These are phyloP conservation scores for Nicotiana paniculata DNA, from an alignment of 257 asterid genomes.

Conservation along the genomic window DNA sequence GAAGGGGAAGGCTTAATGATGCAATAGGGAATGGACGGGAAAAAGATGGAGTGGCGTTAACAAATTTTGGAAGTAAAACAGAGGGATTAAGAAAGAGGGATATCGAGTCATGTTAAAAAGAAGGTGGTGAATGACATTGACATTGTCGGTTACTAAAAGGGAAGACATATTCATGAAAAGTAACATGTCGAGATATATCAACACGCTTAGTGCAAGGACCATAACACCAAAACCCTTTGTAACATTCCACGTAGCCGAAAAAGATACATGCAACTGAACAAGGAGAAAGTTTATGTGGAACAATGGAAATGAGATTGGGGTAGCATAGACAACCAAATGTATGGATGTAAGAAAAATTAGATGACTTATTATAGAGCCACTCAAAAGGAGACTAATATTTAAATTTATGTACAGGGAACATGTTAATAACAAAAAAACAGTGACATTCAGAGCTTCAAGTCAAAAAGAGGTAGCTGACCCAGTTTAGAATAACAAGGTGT, in stretches of 20 bases:
- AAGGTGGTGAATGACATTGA: no score
- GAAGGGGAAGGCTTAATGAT: no score
- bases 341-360: background rate
- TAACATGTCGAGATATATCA: background rate
- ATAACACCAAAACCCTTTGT: background rate
- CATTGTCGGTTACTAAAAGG: background rate
- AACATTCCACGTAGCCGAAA: no score
- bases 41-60: no score
- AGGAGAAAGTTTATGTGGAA: background rate
- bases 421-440: background rate
- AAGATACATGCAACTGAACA: no score
- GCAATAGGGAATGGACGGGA: no score
- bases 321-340: background rate
- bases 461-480: background rate
- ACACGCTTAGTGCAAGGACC: background rate
- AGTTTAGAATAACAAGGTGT: background rate
- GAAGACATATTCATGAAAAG: background rate
- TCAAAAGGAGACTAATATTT: background rate
- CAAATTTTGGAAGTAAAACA: no score
- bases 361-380: background rate
- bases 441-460: background rate
- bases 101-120: no score
- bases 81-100: no score
- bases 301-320: background rate
- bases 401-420: background rate